Evolutionary conservation across 2,329 filamentous ascomycete species (phyloP).

Genomic region (Colletotrichum filicis): DNA sequence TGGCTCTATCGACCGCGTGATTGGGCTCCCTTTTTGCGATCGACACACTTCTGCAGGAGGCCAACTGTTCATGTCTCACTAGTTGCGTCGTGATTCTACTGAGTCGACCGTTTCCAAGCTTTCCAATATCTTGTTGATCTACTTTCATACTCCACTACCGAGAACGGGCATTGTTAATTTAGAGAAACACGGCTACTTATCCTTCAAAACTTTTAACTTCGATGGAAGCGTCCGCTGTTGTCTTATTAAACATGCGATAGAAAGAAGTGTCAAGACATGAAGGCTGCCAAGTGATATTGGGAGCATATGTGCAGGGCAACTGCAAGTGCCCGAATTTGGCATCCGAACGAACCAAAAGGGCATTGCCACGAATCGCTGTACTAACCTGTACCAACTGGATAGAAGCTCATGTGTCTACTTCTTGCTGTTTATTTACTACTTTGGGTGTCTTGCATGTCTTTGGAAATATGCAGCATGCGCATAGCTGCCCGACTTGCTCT

Average conservation of each 20-base stretch:
- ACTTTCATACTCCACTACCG: too few relatives aligned
- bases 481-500: background rate
- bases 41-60: background rate
- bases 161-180: background rate
- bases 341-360: background rate
- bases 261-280: background rate
- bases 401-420: background rate
- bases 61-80: background rate
- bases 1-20: background rate
- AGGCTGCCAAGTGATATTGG: background rate
- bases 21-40: background rate
- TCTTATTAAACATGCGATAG: background rate
- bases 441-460: background rate
- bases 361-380: background rate
- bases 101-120: too few relatives aligned
- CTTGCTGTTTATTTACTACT: background rate
- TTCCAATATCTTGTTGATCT: too few relatives aligned
- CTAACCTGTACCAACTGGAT: background rate
- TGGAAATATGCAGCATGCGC: background rate
- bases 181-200: background rate
- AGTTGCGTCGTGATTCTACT: background rate
- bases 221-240: background rate
- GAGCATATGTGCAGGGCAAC: background rate
- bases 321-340: background rate
- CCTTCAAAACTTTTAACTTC: background rate